A percentile compares a stretch with the other conserved stretches of the same genome.
Conservation (phyloP, 768 basidiomycete genomes). For the Ramaria rubella region DNA sequence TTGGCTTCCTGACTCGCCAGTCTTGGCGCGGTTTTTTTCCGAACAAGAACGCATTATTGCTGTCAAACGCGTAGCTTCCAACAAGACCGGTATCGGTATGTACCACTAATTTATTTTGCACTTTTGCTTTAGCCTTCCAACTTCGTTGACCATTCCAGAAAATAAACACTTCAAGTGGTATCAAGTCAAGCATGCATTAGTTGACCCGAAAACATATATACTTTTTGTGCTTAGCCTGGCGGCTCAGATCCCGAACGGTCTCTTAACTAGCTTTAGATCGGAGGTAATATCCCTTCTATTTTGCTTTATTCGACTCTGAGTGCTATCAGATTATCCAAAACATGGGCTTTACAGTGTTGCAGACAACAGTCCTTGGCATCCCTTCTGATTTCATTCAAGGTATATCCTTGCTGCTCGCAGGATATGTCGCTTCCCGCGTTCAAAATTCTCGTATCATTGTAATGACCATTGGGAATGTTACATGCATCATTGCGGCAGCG, state of each 20-base stretch:
- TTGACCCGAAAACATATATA: conserved; percentile 32
- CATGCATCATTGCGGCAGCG: conserved; percentile 28
- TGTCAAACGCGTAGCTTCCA: conserved; percentile 31
- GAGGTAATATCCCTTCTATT: background rate
- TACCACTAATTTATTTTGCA: background rate
- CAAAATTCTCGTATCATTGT: conserved; percentile 15
- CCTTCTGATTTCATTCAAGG: conserved; percentile 18
- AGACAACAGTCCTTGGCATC: conserved; percentile 22
- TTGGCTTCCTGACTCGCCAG: conserved; percentile 33
- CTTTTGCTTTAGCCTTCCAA: background rate
- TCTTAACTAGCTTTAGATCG: conserved; percentile 21
- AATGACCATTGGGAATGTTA: conserved; percentile 20
- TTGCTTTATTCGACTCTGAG: background rate
- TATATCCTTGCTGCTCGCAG: conserved; percentile 14
- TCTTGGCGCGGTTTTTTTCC: conserved; percentile 25
- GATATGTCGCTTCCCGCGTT: conserved; percentile 17
- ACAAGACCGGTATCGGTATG: conserved; percentile 18
- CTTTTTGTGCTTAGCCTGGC: conserved; percentile 28
- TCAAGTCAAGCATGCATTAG: conserved; percentile 25
- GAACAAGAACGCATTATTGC: conserved; percentile 28
- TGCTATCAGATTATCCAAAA: conserved; percentile 17
- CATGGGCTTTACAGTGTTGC: conserved; percentile 19
- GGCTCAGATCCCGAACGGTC: conserved; percentile 29
- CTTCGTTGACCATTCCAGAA: conserved; percentile 25
- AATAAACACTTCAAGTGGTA: conserved; percentile 31